Percentiles rank a stretch among this genome's conserved stretches.
Evolutionary conservation across 805 yeast species (phyloP).

Genomic region (Ogataea polymorpha): DNA sequence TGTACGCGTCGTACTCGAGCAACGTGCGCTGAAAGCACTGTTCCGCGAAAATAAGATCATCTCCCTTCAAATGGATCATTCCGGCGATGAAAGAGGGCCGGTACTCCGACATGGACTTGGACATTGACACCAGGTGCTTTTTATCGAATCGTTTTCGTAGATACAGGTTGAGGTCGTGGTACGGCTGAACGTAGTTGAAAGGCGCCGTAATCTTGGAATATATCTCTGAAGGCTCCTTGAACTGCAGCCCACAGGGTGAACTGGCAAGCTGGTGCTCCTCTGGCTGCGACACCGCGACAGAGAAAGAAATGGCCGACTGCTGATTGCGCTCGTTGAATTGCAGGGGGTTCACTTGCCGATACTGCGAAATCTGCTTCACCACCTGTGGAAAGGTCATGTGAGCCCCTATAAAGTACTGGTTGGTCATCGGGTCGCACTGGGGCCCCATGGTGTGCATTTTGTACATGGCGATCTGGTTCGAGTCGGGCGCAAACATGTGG

Average conservation of each 20-base stretch:
- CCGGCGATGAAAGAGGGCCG: constrained; percentile 93
- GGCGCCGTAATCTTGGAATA: constrained; percentile 74
- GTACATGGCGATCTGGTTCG: not conserved
- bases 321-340: constrained; percentile 33
- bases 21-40: constrained; percentile 93
- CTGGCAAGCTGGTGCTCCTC: constrained; percentile 8
- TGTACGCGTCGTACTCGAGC: constrained; percentile 82
- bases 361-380: constrained; percentile 40
- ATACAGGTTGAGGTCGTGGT: constrained; percentile 75
- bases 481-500: constrained; percentile 7
- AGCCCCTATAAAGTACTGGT: constrained; percentile 67
- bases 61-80: constrained; percentile 82
- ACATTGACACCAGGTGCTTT: constrained; percentile 65
- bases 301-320: constrained; percentile 43
- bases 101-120: constrained; percentile 84
- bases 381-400: constrained; percentile 59
- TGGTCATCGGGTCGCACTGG: constrained; percentile 54
- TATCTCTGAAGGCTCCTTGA: constrained; percentile 70
- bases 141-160: constrained; percentile 67
- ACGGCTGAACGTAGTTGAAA: constrained; percentile 87
- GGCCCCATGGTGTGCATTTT: constrained; percentile 31
- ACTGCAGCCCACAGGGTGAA: constrained; percentile 40
- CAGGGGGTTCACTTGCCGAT: constrained; percentile 40
- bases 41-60: constrained; percentile 91
- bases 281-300: constrained; percentile 38